Base-by-base conservation (phyloP, 139 green algal genomes). In the Dunaliella sp. region DNA sequence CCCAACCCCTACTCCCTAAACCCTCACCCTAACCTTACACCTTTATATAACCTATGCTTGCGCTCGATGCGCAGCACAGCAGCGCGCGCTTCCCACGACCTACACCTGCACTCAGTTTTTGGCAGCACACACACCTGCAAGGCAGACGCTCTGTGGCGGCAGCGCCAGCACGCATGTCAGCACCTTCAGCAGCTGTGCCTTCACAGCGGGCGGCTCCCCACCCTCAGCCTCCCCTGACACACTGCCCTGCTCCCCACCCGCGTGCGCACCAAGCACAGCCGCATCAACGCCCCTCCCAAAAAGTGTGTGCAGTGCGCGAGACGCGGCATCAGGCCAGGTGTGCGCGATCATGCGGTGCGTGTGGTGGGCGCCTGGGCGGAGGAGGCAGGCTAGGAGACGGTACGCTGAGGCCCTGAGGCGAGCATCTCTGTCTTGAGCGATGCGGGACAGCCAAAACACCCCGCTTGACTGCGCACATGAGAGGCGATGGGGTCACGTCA, bases 251-350 rank as follows among this genome's bases (percentile, higher is more conserved):
- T 7, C 16, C 48, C 48, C 48, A 26, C 48, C 48, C 48, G 7
- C 48, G 7, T 16, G 7, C 48, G 16, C 48, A 65, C 48, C 48
- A 65, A 7, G 7, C 48, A 65, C 16, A 16, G 7, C 16, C 16
- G 48, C 48, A n/a, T n/a, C n/a, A n/a, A n/a, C n/a, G 7, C 48
- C 48, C 48, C 48, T 65, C 16, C 48, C 48, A 65, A 65, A 65
- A 3, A 57, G 1, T 0, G 16, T 16, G 7, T 65, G 48, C 7
- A 65, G 48, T 65, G 48, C 48, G 33, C 80, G 82, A 37, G 78
- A 74, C 32, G 58, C 80, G 37, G 75, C 85, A 82, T 94, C 89
- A 25, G 91, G 91, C 91, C 91, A 94, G 81, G 86, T 85, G 57
- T 58, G 30, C 22, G 80, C 30, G 30, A 81, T n/a, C 89, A 92